Percentiles rank a stretch among this genome's conserved stretches.
Evolutionary conservation across 768 basidiomycete genomes (phyloP).

Genomic region (Hypholoma fasciculare): DNA sequence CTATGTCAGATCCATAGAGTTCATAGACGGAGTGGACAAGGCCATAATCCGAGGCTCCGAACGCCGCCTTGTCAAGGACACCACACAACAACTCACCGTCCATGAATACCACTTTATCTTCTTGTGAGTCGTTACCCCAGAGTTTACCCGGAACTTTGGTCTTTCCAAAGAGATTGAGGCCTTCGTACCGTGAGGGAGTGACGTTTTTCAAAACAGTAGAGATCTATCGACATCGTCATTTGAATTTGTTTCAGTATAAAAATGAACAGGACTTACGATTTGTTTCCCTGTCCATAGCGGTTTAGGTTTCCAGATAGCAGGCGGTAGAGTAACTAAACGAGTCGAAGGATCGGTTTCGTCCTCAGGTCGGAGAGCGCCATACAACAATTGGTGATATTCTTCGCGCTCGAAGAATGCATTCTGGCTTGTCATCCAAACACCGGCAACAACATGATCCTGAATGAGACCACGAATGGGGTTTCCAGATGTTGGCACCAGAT

Average conservation of each 20-base stretch:
- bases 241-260: background rate
- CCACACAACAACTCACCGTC: conserved; percentile 94
- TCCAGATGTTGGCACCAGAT: conserved; percentile 98
- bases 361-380: conserved; percentile 92
- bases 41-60: conserved; percentile 94
- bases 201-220: conserved; percentile 94
- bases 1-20: conserved; percentile 86
- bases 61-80: conserved; percentile 95
- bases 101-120: conserved; percentile 87
- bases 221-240: conserved; percentile 54
- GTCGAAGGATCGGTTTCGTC: conserved; percentile 60
- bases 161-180: conserved; percentile 82
- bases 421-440: conserved; percentile 98
- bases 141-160: conserved; percentile 87
- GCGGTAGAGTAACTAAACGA: conserved; percentile 80
- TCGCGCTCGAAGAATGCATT: conserved; percentile 94
- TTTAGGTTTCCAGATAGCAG: conserved; percentile 88
- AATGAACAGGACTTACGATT: conserved; percentile 59
- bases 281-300: conserved; percentile 99
- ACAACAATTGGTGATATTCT: conserved; percentile 94
- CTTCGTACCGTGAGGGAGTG: conserved; percentile 75
- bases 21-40: conserved; percentile 97
- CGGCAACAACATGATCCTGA: conserved; percentile 98
- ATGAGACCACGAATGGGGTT: conserved; percentile 97
- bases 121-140: conserved; percentile 80